Percentiles rank a stretch among this genome's conserved stretches.
Evolutionary conservation across 345 rosid species (phyloP).

Genomic region (Cardamine resedifolia): DNA sequence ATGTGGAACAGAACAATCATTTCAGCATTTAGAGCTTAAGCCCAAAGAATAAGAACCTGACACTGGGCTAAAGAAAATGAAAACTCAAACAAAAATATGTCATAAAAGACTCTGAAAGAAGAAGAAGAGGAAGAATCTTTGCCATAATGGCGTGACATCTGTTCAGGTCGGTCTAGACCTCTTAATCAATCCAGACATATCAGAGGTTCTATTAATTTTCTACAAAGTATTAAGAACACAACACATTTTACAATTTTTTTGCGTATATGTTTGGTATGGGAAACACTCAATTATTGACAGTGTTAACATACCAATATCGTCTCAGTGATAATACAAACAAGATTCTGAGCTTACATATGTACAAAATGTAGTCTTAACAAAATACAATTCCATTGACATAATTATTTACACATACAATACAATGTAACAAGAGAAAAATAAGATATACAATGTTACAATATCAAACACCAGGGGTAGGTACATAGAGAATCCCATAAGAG

Average conservation of each 20-base stretch:
- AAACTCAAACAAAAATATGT: background rate
- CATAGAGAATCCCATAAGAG: background rate
- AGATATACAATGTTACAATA: conserved; percentile 11
- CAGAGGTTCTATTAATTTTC: background rate
- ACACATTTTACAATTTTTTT: background rate
- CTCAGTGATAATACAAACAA: background rate
- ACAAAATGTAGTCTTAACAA: background rate
- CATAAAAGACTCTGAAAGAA: background rate
- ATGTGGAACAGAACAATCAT: background rate
- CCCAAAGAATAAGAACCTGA: background rate
- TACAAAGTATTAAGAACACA: background rate
- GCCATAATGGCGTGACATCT: background rate
- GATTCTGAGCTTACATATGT: background rate
- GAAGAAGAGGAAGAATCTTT: background rate
- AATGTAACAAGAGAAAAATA: background rate
- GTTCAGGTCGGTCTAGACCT: background rate
- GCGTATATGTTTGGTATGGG: background rate
- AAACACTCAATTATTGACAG: background rate
- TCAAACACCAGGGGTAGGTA: background rate
- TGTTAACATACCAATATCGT: background rate
- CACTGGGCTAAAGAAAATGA: background rate
- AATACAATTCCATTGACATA: conserved; percentile 15
- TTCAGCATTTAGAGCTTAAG: background rate
- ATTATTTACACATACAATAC: conserved; percentile 16
- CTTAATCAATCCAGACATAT: background rate